Conservation (phyloP, 164 flowering plant genomes). For the Aristolochia contorta region DNA sequence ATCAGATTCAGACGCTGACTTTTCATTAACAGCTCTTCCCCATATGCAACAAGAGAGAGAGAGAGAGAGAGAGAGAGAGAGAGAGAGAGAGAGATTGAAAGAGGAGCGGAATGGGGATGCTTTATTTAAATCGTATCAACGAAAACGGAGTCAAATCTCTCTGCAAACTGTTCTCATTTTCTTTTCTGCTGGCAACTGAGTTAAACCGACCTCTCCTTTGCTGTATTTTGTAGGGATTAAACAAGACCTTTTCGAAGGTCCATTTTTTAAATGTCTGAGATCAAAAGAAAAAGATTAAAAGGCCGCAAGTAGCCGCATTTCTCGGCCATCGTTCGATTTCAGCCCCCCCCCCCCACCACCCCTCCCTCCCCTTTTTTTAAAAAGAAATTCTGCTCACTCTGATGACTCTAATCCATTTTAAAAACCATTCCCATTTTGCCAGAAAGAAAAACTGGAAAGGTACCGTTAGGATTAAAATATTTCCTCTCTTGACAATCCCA, state of each 20-base stretch:
- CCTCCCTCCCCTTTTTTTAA: too few species aligned
- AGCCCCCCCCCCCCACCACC: too few species aligned
- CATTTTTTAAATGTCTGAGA: conserved; percentile 14
- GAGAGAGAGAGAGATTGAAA: conserved; percentile 10
- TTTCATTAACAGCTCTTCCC: conserved; percentile 29
- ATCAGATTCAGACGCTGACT: conserved; percentile 48
- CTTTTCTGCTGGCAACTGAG: background rate
- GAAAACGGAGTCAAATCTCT: conserved; percentile 22
- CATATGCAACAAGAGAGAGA: conserved; percentile 15
- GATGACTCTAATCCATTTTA: background rate
- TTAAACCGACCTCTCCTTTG: background rate
- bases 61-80: too few species aligned
- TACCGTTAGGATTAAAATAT: background rate
- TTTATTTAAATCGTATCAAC: conserved; percentile 6
- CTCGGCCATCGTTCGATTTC: conserved; percentile 35
- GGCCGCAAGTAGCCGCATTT: conserved; percentile 79
- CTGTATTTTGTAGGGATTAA: background rate
- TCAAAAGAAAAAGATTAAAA: conserved; percentile 21
- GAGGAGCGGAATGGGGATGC: conserved; percentile 14
- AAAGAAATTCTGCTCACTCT: too few species aligned
- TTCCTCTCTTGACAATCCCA: background rate
- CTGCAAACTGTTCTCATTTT: conserved; percentile 10
- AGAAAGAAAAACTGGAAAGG: background rate
- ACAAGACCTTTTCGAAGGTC: background rate
- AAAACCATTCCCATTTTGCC: background rate